Evolutionary conservation across 768 basidiomycete genomes (phyloP), one percentile per base, ranked within the genome.

Genomic region (Auricularia sp.): DNA sequence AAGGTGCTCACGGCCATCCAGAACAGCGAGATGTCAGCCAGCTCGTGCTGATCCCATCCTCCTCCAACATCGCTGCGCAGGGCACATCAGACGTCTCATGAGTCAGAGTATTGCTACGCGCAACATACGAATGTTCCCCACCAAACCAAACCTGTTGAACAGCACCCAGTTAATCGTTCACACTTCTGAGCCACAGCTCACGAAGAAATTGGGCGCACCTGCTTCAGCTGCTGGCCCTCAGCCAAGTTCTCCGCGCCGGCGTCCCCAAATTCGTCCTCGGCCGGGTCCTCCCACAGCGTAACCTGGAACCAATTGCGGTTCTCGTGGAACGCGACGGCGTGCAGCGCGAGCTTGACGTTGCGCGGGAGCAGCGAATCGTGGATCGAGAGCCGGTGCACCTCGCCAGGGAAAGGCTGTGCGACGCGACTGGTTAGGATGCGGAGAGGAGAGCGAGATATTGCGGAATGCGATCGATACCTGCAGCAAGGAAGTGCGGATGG

Each of bases 141-240:
- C 71, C 64, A 44, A 75, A 73, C 71, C 72, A 75, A 1, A 66
- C 63, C n/a, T n/a, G n/a, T n/a, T n/a, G n/a, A n/a, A n/a, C n/a
- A n/a, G n/a, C n/a, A n/a, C n/a, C n/a, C n/a, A n/a, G n/a, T n/a
- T n/a, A n/a, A n/a, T n/a, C n/a, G n/a, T n/a, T n/a, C n/a, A n/a
- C n/a, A n/a, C n/a, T n/a, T n/a, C n/a, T n/a, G n/a, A n/a, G n/a
- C n/a, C n/a, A n/a, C n/a, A n/a, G n/a, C n/a, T n/a, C n/a, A n/a
- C n/a, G n/a, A n/a, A n/a, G n/a, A n/a, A n/a, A n/a, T n/a, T n/a
- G n/a, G n/a, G n/a, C n/a, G n/a, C n/a, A n/a, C 56, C 56, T 59
- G 56, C 18, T 59, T 59, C 0, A 59, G 24, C 18, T 33, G 11
- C 56, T 68, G 68, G 39, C 68, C 65, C 21, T 39, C 6, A 13